Percentiles rank a stretch among this genome's conserved stretches.
These are phyloP conservation scores for Colletotrichum gigasporum DNA, from an alignment of 2,329 filamentous ascomycete genomes.

Conservation along the genomic window DNA sequence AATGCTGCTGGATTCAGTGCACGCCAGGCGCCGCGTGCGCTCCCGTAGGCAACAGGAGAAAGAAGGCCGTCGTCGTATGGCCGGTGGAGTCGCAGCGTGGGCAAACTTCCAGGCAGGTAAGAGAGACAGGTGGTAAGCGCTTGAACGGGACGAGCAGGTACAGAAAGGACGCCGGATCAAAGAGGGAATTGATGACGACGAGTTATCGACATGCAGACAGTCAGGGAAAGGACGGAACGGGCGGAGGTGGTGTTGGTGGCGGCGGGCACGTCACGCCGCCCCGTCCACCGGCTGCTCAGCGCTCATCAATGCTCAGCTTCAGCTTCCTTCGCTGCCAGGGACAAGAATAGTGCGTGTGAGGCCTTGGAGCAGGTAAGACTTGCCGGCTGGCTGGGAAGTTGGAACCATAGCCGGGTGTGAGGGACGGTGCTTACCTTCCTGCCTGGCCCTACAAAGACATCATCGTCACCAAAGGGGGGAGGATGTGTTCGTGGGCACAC, in stretches of 20 bases:
- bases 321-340: slow-evolving; percentile 10
- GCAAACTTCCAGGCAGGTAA: background rate
- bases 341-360: background rate
- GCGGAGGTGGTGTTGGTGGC: background rate
- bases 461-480: background rate
- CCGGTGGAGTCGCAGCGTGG: background rate
- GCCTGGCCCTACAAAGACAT: background rate
- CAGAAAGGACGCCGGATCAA: background rate
- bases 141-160: slow-evolving; percentile 7
- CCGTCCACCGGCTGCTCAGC: background rate
- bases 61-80: background rate
- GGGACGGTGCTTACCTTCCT: background rate
- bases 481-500: background rate
- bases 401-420: background rate
- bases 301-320: background rate
- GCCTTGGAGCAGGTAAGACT: background rate
- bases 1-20: background rate
- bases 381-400: background rate
- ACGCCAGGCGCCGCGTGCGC: too few species aligned
- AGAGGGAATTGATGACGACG: slow-evolving; percentile 16
- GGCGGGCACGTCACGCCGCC: slow-evolving; percentile 3
- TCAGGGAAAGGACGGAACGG: background rate
- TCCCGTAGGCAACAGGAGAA: background rate
- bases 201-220: background rate
- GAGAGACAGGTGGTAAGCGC: slow-evolving; percentile 5